phyloP scores from a whole-genome alignment of 805 yeast species.

The Naumovozyma baii region DNA sequence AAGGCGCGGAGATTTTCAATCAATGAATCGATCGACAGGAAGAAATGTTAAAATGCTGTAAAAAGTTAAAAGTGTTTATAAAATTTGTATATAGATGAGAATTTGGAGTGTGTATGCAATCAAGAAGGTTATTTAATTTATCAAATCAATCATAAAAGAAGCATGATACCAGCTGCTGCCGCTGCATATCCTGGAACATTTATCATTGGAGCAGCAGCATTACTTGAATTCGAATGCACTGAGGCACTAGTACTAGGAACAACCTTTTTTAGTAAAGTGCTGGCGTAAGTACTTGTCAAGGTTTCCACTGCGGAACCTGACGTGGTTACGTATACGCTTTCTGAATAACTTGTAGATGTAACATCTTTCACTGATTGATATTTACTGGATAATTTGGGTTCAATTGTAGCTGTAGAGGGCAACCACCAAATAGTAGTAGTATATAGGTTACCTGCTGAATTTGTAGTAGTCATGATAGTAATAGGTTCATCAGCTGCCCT shows the following conservation, averaged over 20 bases:
- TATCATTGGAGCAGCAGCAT: slow-evolving; percentile 7
- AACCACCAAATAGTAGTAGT: slow-evolving; percentile 28
- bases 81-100: too few relatives aligned
- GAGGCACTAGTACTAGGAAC: slow-evolving; percentile 3
- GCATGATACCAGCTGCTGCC: slow-evolving; percentile 6
- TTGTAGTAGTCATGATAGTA: slow-evolving; percentile 13
- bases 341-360: not conserved
- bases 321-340: not conserved
- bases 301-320: not conserved
- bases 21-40: too few relatives aligned
- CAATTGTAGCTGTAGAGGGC: slow-evolving; percentile 12
- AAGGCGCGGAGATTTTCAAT: too few relatives aligned
- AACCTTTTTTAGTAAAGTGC: not conserved
- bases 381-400: not conserved
- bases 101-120: not conserved
- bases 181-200: slow-evolving; percentile 11
- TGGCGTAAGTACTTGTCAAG: not conserved
- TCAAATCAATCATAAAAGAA: not conserved
- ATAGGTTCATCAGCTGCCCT: slow-evolving; percentile 12
- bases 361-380: slow-evolving; percentile 1
- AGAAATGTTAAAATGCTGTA: not conserved
- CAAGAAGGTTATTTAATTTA: too few relatives aligned
- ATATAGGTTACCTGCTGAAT: slow-evolving; percentile 16
- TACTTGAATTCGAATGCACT: slow-evolving; percentile 11
- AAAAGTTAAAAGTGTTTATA: not conserved